Base-by-base conservation (phyloP, 1,284 basidiomycete genomes). In the Boletus smithii region DNA sequence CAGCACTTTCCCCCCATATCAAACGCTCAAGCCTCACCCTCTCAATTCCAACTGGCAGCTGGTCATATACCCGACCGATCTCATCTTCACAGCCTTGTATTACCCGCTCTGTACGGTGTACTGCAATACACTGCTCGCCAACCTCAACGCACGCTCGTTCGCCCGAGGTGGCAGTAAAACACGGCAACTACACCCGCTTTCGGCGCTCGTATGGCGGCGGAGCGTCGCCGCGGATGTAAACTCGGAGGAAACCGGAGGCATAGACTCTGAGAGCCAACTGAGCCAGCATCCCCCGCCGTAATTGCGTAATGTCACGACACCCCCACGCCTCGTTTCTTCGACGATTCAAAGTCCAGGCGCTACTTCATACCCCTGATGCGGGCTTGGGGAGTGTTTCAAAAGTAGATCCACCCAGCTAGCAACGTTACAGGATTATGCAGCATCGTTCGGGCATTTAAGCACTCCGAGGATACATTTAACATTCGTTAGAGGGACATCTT, bases 21-120 rank as follows among this genome's bases (percentile, higher is more conserved):
- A 11, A 14, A 8, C 20, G 5, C 17, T 27, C 16, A 8, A 18
- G 8, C 31, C 24, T 38, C 24, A 18, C 20, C n/a, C 10, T 16
- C 4, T 29, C 17, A 26, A 6, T 14, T 8, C 38, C n/a, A n/a
- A n/a, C n/a, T n/a, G 17, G 8, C 44, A 42, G 58, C 49, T 60
- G 3, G 57, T 55, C 27, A 30, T 60, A 29, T 60, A 56, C 31
- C 64, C 67, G 1, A 42, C 45, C 20, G 33, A 57, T 31, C 54
- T 65, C 42, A 50, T 58, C 32, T 60, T 56, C 49, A 48, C 48
- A n/a, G 57, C 63, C 9, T 20, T 61, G 18, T 65, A 60, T 31
- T 60, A 55, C 27, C 63, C 68, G 10, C 48, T 68, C 23, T 64
- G 66, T 39, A 56, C 64, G 29, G 53, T 68, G 24, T 67, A 69